Evolutionary conservation across 1,284 basidiomycete genomes (phyloP).

Genomic region (Cryptococcus floricola): DNA sequence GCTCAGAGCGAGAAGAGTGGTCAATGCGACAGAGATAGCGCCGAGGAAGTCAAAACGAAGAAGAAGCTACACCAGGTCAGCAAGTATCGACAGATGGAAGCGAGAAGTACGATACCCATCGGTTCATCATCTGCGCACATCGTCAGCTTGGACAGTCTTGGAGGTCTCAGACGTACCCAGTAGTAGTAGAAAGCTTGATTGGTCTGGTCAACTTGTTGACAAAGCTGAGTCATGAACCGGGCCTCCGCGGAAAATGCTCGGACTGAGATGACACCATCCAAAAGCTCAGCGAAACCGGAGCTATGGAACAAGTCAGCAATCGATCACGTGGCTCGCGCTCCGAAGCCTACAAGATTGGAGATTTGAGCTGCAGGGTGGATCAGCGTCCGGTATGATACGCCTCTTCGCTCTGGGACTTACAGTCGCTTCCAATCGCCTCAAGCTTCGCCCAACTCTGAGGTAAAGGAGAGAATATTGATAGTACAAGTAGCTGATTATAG

Average conservation of each 20-base stretch:
- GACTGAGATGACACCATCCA: conserved; percentile 75
- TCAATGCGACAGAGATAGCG: conserved; percentile 67
- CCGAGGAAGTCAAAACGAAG: conserved; percentile 74
- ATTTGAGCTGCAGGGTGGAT: conserved; percentile 16
- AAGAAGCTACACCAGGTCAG: conserved; percentile 30
- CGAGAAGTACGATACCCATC: conserved; percentile 56
- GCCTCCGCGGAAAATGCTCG: conserved; percentile 80
- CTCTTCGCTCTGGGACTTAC: conserved; percentile 10
- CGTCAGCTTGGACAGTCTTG: neutral
- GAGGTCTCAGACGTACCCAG: conserved; percentile 31
- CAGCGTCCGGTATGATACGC: neutral
- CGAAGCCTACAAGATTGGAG: conserved; percentile 42
- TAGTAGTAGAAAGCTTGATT: conserved; percentile 50
- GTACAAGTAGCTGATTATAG: conserved; percentile 60
- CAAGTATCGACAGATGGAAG: neutral
- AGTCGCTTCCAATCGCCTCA: conserved; percentile 67
- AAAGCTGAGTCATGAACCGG: conserved; percentile 68
- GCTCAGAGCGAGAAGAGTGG: conserved; percentile 69
- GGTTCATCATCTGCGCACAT: conserved; percentile 61
- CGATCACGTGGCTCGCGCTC: conserved; percentile 48
- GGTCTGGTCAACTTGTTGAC: conserved; percentile 65
- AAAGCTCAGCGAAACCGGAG: conserved; percentile 69
- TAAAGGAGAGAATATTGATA: conserved; percentile 66
- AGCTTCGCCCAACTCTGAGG: conserved; percentile 63
- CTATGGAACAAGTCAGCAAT: conserved; percentile 7